Evolutionary conservation across 495 filamentous ascomycete genomes (phyloP).

Genomic region (Evansstolkia leycettana): DNA sequence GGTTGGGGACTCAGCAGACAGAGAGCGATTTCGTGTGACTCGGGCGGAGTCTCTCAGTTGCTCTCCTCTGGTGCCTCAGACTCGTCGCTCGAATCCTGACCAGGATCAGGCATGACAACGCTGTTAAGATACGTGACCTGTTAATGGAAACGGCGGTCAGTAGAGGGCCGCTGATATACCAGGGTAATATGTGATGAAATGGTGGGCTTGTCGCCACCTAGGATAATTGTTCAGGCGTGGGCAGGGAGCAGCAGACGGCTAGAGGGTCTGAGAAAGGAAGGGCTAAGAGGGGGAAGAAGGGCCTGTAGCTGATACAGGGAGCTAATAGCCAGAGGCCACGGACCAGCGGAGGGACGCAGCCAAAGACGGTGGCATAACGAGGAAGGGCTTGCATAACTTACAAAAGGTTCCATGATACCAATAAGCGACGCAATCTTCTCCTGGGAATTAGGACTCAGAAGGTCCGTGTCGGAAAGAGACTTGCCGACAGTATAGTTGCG

Average conservation of each 20-base stretch:
- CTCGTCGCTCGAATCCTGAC: constrained; percentile 3
- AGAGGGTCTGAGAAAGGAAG: constrained; percentile 9
- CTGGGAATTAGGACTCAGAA: constrained; percentile 37
- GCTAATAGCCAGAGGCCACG: constrained; percentile 21
- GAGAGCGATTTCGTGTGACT: too few relatives aligned
- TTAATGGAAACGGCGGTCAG: constrained; percentile 17
- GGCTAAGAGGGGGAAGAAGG: constrained; percentile 5
- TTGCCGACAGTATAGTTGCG: constrained; percentile 61
- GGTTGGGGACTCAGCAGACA: too few relatives aligned
- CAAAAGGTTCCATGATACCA: constrained; percentile 50
- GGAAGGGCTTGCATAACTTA: constrained; percentile 26
- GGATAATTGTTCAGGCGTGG: constrained; percentile 1
- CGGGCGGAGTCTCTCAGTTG: neutral
- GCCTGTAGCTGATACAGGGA: constrained; percentile 10
- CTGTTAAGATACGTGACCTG: constrained; percentile 52
- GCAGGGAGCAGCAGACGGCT: constrained; percentile 14
- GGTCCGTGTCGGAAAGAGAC: constrained; percentile 45
- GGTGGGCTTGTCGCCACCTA: neutral
- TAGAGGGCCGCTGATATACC: constrained; percentile 1
- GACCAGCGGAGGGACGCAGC: constrained; percentile 15
- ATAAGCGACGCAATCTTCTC: constrained; percentile 42
- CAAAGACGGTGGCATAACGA: too few relatives aligned
- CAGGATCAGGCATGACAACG: constrained; percentile 50
- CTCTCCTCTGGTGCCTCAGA: constrained; percentile 4
- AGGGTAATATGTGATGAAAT: too few relatives aligned